These are phyloP conservation scores for Apocynum venetum DNA, from an alignment of 257 asterid genomes.

Conservation along the genomic window DNA sequence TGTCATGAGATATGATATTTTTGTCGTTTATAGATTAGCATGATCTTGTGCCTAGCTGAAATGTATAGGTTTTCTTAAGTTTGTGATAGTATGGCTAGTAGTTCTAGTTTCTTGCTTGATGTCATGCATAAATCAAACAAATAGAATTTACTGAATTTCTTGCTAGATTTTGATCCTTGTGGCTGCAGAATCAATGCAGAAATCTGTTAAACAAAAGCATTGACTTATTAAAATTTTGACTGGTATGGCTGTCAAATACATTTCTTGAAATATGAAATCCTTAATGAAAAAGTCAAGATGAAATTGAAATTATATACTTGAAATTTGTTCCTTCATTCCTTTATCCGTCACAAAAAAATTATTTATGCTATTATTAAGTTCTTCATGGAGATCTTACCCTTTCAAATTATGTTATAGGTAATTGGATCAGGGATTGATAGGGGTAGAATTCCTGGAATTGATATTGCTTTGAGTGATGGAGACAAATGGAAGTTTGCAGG, in stretches of 20 bases:
- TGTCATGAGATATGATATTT: background rate
- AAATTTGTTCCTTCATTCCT: background rate
- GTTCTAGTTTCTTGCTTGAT: background rate
- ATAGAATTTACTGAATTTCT: background rate
- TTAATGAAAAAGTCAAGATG: background rate
- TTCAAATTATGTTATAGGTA: constrained; percentile 42
- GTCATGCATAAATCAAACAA: background rate
- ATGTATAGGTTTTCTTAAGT: background rate
- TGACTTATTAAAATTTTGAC: too few species aligned
- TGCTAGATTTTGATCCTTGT: background rate
- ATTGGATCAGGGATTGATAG: constrained; percentile 78
- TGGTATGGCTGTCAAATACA: too few species aligned
- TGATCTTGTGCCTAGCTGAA: background rate
- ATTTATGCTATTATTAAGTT: background rate
- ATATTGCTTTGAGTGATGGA: constrained; percentile 75
- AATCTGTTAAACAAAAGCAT: too few species aligned
- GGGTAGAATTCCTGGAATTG: constrained; percentile 96
- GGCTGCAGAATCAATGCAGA: background rate
- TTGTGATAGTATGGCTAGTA: background rate
- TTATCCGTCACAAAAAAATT: background rate
- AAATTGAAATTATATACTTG: background rate
- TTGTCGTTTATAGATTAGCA: background rate
- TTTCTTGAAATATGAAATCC: too few species aligned
- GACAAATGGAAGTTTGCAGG: constrained; percentile 99
- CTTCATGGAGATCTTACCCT: constrained; percentile 5